Percentiles rank a stretch among this genome's conserved stretches.
Evolutionary conservation across 768 basidiomycete genomes (phyloP).

Genomic region (Hebeloma cylindrosporum): DNA sequence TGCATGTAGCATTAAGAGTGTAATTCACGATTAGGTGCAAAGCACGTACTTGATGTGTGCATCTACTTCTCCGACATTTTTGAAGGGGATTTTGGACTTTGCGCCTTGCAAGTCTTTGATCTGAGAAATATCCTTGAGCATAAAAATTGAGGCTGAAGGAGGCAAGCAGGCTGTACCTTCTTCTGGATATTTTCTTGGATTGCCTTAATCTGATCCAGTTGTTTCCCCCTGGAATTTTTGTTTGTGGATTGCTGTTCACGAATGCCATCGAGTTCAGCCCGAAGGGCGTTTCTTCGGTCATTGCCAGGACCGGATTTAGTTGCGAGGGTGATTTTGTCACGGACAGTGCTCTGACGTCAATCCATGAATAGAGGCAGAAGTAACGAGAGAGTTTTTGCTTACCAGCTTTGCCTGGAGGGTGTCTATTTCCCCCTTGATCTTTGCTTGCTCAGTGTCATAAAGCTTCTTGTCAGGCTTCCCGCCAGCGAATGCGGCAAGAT

Average conservation of each 20-base stretch:
- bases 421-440: conserved; percentile 82
- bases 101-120: conserved; percentile 84
- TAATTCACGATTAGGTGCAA: too few species aligned
- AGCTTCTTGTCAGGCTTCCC: conserved; percentile 82
- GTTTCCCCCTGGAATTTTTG: conserved; percentile 70
- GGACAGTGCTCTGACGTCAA: conserved; percentile 55
- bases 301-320: conserved; percentile 62
- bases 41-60: conserved; percentile 73
- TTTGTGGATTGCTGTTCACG: conserved; percentile 75
- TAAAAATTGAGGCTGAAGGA: background rate
- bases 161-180: conserved; percentile 57
- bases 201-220: conserved; percentile 75
- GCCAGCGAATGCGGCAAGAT: conserved; percentile 33
- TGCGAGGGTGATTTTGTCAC: conserved; percentile 70
- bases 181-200: conserved; percentile 77
- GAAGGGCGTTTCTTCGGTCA: conserved; percentile 71
- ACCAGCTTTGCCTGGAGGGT: conserved; percentile 77
- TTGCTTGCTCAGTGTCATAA: conserved; percentile 86
- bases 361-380: conserved; percentile 10
- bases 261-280: conserved; percentile 77
- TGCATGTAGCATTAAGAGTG: conserved; percentile 28
- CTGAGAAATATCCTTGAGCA: conserved; percentile 37
- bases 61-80: conserved; percentile 84
- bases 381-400: conserved; percentile 32
- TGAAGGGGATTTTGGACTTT: conserved; percentile 76